Evolutionary conservation across 2,329 filamentous ascomycete genomes (phyloP).

Genomic region (Aspergillus quadricinctus): DNA sequence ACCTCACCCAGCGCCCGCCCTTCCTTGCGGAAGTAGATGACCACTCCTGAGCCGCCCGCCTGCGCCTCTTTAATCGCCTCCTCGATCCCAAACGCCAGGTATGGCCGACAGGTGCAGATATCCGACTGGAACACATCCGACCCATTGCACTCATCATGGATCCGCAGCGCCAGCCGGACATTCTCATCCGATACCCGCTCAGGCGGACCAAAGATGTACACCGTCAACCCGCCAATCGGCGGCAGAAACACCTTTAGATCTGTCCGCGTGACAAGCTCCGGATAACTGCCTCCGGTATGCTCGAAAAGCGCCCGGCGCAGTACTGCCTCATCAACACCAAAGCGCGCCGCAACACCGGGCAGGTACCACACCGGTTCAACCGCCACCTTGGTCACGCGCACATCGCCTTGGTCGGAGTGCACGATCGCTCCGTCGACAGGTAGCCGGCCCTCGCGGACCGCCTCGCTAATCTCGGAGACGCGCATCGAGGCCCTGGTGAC

Average conservation of each 20-base stretch:
- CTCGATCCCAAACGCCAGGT: constrained; percentile 94
- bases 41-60: constrained; percentile 85
- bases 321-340: constrained; percentile 84
- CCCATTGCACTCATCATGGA: constrained; percentile 89
- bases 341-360: constrained; percentile 83
- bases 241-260: constrained; percentile 96
- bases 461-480: constrained; percentile 88
- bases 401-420: constrained; percentile 76
- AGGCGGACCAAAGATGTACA: constrained; percentile 95
- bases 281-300: constrained; percentile 91
- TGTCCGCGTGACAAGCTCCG: constrained; percentile 87
- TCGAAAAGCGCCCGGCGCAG: constrained; percentile 87
- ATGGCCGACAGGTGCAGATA: constrained; percentile 90
- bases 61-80: constrained; percentile 97
- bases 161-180: constrained; percentile 72
- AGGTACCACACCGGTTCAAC: constrained; percentile 93
- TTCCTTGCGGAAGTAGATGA: constrained; percentile 99
- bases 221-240: constrained; percentile 90
- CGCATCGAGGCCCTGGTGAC: constrained; percentile 94
- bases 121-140: constrained; percentile 97
- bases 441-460: constrained; percentile 73
- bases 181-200: constrained; percentile 88
- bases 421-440: constrained; percentile 82
- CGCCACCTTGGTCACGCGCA: constrained; percentile 93
- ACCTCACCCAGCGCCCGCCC: constrained; percentile 92